Conservation (phyloP, 1,284 basidiomycete species). For the Trichosporon ovoides region DNA sequence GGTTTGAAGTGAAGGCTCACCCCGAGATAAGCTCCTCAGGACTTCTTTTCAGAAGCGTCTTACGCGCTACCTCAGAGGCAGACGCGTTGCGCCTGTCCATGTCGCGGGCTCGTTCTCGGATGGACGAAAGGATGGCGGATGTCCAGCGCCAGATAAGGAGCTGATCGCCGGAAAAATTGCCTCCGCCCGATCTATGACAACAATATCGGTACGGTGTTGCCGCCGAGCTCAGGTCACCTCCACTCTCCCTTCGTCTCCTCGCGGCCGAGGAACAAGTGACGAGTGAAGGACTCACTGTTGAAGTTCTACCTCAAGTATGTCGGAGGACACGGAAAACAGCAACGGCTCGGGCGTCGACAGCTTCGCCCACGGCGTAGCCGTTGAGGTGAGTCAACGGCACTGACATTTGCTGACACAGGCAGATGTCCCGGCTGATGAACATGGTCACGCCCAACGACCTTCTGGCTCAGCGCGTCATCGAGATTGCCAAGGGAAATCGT, state of each 20-base stretch:
- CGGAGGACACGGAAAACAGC: neutral
- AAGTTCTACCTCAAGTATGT: neutral
- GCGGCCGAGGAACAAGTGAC: neutral
- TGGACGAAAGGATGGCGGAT: neutral
- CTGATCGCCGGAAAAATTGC: slow-evolving; percentile 7
- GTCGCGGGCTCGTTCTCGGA: slow-evolving; percentile 3
- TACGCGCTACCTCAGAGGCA: slow-evolving; percentile 21
- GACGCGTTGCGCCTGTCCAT: slow-evolving; percentile 12
- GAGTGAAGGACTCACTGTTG: neutral
- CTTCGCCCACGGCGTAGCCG: slow-evolving; percentile 70
- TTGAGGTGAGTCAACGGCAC: slow-evolving; percentile 46
- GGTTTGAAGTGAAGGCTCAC: slow-evolving; percentile 11
- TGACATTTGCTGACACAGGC: slow-evolving; percentile 24
- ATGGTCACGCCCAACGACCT: slow-evolving; percentile 74
- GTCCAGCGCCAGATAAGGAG: neutral
- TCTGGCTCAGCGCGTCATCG: slow-evolving; percentile 69
- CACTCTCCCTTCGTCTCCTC: neutral
- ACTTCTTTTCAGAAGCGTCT: slow-evolving; percentile 23
- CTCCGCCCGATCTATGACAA: slow-evolving; percentile 7
- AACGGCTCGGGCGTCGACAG: slow-evolving; percentile 43
- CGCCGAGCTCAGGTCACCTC: neutral
- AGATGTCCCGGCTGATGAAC: slow-evolving; percentile 73
- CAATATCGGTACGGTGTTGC: slow-evolving; percentile 5
- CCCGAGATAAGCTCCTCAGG: slow-evolving; percentile 19
- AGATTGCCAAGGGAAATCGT: slow-evolving; percentile 67